Percentiles rank a stretch among this genome's conserved stretches.
phyloP scores from a whole-genome alignment of 179 eudicot genomes.

The Heliamphora ciliata region DNA sequence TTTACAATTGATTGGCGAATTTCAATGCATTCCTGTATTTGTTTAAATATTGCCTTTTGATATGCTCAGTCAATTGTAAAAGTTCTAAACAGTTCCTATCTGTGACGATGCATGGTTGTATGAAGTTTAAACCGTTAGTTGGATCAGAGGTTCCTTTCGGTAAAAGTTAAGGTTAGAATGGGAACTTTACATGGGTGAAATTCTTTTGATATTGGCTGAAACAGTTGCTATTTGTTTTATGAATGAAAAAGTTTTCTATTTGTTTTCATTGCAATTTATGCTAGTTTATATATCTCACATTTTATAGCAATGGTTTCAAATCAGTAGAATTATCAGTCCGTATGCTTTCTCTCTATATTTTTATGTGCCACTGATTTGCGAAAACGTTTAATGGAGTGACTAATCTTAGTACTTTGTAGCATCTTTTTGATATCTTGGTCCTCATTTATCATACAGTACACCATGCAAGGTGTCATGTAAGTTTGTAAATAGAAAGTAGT shows the following conservation, averaged over 20 bases:
- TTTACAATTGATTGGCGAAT: slow-evolving; percentile 7
- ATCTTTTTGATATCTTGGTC: neutral
- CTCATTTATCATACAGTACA: neutral
- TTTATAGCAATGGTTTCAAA: too few species aligned
- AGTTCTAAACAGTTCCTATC: neutral
- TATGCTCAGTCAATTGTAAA: neutral
- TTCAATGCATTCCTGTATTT: neutral
- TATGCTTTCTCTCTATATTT: neutral
- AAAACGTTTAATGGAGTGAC: neutral
- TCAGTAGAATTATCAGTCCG: neutral
- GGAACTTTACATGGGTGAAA: neutral
- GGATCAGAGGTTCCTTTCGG: neutral
- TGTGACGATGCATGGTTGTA: neutral
- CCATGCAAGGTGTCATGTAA: neutral
- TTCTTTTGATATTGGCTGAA: neutral
- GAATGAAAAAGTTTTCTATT: neutral
- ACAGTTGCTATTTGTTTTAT: neutral
- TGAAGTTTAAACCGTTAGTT: neutral
- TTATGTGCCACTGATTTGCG: neutral
- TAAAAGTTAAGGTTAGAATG: neutral
- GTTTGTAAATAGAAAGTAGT: neutral
- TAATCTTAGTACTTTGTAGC: neutral
- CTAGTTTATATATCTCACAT: neutral
- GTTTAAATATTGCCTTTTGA: neutral
- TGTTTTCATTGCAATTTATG: neutral